Percentiles rank a stretch among this genome's conserved stretches.
Conservation (phyloP, 2,329 filamentous ascomycete genomes). For the Beauveria sp. region DNA sequence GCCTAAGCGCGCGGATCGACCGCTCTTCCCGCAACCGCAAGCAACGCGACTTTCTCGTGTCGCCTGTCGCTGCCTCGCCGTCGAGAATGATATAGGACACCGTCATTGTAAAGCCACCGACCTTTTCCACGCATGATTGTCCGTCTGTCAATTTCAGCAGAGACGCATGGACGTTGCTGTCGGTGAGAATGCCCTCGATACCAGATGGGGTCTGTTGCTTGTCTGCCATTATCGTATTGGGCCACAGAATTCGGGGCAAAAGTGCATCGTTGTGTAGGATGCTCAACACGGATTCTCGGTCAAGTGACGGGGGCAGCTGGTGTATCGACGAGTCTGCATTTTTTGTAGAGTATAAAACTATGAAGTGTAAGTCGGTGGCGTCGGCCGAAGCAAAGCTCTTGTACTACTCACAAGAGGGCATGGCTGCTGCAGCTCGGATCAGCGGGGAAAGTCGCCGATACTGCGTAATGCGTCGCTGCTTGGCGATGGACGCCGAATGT, state of each 20-base stretch:
- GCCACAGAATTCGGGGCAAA: background rate
- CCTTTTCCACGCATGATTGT: background rate
- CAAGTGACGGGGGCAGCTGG: background rate
- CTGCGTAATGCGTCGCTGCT: background rate
- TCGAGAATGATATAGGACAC: background rate
- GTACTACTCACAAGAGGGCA: background rate
- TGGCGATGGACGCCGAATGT: background rate
- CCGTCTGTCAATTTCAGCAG: background rate
- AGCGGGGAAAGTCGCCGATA: background rate
- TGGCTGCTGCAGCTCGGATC: background rate
- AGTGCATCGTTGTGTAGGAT: background rate
- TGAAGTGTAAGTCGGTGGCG: background rate
- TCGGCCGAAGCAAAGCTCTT: background rate
- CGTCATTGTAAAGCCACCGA: constrained; percentile 6
- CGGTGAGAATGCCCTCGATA: background rate
- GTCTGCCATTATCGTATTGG: background rate
- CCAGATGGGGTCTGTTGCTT: background rate
- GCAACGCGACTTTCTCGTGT: background rate
- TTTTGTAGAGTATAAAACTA: background rate
- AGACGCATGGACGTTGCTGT: background rate
- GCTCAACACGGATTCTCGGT: background rate
- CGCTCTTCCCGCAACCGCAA: background rate
- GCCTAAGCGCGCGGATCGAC: background rate
- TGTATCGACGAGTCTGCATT: background rate
- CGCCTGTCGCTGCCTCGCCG: background rate